Evolutionary conservation across 2,329 filamentous ascomycete genomes (phyloP), one percentile per base, ranked within the genome.

Genomic region (Torrubiella hemipterigena): DNA sequence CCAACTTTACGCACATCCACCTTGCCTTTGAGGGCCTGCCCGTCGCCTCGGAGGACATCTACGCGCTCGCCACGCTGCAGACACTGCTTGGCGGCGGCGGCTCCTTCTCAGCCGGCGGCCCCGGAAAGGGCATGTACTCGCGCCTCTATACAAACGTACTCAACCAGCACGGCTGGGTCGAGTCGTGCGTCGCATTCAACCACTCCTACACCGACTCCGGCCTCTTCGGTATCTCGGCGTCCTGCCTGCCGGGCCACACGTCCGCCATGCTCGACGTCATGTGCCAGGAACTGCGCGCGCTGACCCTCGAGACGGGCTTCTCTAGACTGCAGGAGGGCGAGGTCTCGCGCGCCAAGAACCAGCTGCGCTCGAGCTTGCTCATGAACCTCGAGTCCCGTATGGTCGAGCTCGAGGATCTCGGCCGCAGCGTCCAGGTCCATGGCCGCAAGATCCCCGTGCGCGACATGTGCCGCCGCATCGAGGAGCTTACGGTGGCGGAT

Each of bases 81-180:
- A 96, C 86, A 2, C 79, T 98, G 8, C 82, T 98, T 20, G 91
- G 91, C 35, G 91, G 91, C 29, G 91, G 91, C 29, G 91, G 91
- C 16, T 95, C 87, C 34, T 98, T 98, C 64, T 93, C 84, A 12
- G 91, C 91, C 32, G 91, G 91, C 46, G 91, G 91, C 0, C 91
- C 91, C 5, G 91, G 91, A 32, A 98, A 98, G 65, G 91, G 91
- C 54, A 98, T 98, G 91, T 96, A 96, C 67, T 93, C 84, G 22
- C 81, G 91, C 10, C 73, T 98, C 7, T 98, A 95, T 67, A 96
- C 87, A 40, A 94, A 95, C 53, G 89, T 96, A 1, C 73, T 98
- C 31, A 98, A 98, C 64, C 87, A 96, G 59, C 79, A 94, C 60
- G 85, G 82, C 44, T 98, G 89, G 89, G 85, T 98, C 17, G 91